These are phyloP conservation scores for Quercus alba DNA, from an alignment of 306 rosid genomes.

Conservation along the genomic window DNA sequence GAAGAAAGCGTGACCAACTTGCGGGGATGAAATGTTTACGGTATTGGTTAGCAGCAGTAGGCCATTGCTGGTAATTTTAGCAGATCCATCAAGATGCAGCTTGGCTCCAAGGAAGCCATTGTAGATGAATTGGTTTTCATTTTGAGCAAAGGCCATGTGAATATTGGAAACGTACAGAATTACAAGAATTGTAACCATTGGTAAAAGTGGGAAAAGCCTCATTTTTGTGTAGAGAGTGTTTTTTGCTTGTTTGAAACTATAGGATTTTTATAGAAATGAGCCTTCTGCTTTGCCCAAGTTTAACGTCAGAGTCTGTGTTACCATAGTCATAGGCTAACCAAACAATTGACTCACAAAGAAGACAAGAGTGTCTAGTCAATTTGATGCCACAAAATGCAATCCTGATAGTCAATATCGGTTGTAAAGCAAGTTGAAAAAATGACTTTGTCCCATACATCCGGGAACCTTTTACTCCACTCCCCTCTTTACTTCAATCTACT, in stretches of 20 bases:
- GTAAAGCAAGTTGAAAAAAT: too few species aligned
- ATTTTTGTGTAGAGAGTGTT: neutral
- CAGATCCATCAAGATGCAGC: neutral
- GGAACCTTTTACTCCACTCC: too few species aligned
- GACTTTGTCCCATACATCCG: too few species aligned
- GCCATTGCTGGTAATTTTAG: neutral
- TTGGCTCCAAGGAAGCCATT: neutral
- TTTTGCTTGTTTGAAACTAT: neutral
- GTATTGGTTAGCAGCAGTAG: neutral
- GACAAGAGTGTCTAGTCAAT: too few species aligned
- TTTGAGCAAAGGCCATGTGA: neutral
- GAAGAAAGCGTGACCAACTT: neutral
- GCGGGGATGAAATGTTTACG: neutral
- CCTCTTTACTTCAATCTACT: too few species aligned
- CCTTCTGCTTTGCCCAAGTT: neutral
- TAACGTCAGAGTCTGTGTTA: neutral
- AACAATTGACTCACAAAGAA: too few species aligned
- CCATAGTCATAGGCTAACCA: too few species aligned
- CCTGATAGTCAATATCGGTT: too few species aligned
- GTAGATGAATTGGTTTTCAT: neutral
- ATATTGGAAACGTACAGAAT: neutral
- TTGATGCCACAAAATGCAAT: too few species aligned
- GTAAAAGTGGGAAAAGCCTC: neutral
- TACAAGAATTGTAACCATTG: neutral
- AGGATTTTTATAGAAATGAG: neutral